Percentiles rank a stretch among this genome's conserved stretches.
phyloP scores from a whole-genome alignment of 2,329 filamentous ascomycete genomes.

The Fusarium burgessii region DNA sequence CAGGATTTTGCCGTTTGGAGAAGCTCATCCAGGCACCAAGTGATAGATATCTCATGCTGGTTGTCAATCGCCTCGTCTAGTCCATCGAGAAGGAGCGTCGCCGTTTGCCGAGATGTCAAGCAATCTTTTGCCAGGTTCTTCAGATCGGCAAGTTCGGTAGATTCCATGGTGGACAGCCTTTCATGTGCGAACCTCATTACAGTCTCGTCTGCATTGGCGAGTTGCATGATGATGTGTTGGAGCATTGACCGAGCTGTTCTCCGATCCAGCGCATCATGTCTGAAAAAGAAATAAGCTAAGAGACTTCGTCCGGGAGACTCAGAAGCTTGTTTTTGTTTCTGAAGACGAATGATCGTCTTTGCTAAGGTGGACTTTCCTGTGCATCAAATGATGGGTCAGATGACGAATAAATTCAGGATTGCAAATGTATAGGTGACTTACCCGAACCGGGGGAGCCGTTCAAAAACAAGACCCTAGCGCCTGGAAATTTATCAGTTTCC shows the following conservation, averaged over 20 bases:
- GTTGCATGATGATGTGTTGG: accelerated
- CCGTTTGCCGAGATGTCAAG: accelerated
- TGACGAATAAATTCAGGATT: accelerated
- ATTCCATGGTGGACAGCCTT: accelerated
- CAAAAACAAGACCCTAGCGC: accelerated
- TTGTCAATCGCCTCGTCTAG: accelerated
- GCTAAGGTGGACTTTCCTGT: not conserved
- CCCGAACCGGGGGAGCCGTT: not conserved
- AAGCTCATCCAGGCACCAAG: accelerated
- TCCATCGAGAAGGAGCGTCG: not conserved
- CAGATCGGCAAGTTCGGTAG: accelerated
- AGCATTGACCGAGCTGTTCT: not conserved
- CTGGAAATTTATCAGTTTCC: accelerated
- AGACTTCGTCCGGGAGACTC: accelerated
- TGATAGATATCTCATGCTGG: accelerated
- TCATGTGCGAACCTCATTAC: accelerated
- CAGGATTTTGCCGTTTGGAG: accelerated
- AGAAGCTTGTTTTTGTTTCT: accelerated
- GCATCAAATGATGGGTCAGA: accelerated
- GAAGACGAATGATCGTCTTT: not conserved
- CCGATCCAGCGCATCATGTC: accelerated
- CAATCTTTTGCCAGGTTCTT: accelerated
- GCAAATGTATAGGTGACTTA: accelerated
- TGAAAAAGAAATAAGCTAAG: not conserved
- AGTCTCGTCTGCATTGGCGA: accelerated